phyloP scores from a whole-genome alignment of 164 flowering plant species.

The Dillenia suffruticosa region DNA sequence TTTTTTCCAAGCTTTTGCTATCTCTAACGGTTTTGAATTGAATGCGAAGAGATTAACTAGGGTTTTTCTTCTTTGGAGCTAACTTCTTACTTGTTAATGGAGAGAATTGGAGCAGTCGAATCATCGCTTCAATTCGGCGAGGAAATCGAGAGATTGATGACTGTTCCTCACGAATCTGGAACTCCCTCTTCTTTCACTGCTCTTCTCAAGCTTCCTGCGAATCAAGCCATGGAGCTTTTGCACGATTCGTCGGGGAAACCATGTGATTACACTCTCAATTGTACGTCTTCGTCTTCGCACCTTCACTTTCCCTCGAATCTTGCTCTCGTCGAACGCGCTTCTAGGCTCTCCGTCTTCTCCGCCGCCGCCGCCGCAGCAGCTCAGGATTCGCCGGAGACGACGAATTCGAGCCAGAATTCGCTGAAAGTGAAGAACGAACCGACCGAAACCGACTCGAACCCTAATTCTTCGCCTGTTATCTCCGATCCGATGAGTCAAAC shows the following conservation, averaged over 20 bases:
- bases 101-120: constrained; percentile 10
- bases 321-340: constrained; percentile 49
- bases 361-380: constrained; percentile 6
- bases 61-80: not conserved
- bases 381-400: constrained; percentile 28
- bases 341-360: constrained; percentile 45
- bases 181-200: constrained; percentile 75
- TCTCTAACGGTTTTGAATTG: not conserved
- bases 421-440: constrained; percentile 56
- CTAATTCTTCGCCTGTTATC: constrained; percentile 30
- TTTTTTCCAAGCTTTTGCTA: not conserved
- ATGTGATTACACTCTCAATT: constrained; percentile 10
- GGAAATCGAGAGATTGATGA: constrained; percentile 34
- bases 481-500: constrained; percentile 27
- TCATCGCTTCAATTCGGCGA: constrained; percentile 32
- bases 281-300: constrained; percentile 12
- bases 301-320: constrained; percentile 31
- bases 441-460: constrained; percentile 36
- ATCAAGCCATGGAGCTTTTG: constrained; percentile 68
- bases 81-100: constrained; percentile 12
- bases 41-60: constrained; percentile 1
- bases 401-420: constrained; percentile 29
- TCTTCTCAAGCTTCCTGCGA: constrained; percentile 65
- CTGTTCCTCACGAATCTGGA: constrained; percentile 21
- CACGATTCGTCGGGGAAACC: constrained; percentile 25